phyloP scores from a whole-genome alignment of 345 rosid species.

The Ceriops tagal region DNA sequence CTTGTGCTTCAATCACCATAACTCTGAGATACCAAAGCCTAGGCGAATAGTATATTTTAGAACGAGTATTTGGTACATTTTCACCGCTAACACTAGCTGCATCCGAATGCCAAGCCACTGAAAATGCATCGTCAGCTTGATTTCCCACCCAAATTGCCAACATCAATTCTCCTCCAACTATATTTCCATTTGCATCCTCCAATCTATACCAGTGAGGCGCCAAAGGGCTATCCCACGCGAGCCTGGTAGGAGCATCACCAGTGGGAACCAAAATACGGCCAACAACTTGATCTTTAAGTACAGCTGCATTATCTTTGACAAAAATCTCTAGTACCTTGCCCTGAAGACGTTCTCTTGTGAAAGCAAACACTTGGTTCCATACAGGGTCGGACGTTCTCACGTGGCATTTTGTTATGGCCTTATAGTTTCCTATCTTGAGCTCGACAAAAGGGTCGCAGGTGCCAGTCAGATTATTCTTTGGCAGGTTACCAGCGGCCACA shows the following conservation, averaged over 20 bases:
- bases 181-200: background rate
- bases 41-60: background rate
- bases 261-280: background rate
- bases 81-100: background rate
- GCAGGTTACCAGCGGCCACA: background rate
- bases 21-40: background rate
- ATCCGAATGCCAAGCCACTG: background rate
- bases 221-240: background rate
- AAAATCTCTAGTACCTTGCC: background rate
- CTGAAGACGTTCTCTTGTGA: background rate
- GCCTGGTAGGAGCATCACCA: background rate
- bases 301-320: background rate
- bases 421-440: background rate
- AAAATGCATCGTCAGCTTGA: background rate
- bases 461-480: background rate
- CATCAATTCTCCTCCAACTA: background rate
- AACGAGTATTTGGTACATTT: background rate
- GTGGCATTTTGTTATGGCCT: background rate
- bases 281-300: background rate
- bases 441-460: background rate
- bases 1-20: background rate
- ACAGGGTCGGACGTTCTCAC: background rate
- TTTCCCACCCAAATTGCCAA: background rate
- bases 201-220: background rate
- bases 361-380: background rate